Evolutionary conservation across 805 yeast genomes (phyloP), one percentile per base, ranked within the genome.

Genomic region (Yarrowia keelungensis): DNA sequence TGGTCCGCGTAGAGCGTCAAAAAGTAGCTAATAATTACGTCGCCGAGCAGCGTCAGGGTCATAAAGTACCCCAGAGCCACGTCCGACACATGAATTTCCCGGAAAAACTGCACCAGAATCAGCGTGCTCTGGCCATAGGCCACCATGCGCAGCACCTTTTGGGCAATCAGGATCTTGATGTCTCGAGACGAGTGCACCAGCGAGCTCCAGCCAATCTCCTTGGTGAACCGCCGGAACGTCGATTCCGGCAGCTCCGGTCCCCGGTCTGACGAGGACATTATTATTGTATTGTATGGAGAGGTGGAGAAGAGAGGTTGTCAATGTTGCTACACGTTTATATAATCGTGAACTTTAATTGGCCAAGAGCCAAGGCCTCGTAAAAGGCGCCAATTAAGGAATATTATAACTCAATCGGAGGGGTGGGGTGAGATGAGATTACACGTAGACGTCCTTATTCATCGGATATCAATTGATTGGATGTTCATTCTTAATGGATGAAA

Each of bases 31-130:
- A 82, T 75, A 11, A 83, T 71, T 56, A 86, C 78, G 74, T 86
- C 89, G 2, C 89, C 89, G 12, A 82, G 71, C 69, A 83, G 78
- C 1, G 85, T 83, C 11, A 80, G 65, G 0, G 87, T 80, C 81
- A 85, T 80, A 70, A 85, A 82, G 15, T 81, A 49, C 1, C 89
- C 89, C 14, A 83, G 83, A 56, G 73, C 68, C n/a, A 76, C 74
- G 66, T 83, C 86, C 11, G 75, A 71, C 26, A 85, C 76, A 4
- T 81, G 83, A 14, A 81, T 74, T 46, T 79, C 78, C 45, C 79
- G 79, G 71, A 86, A 77, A 71, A 79, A 85, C 51, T 82, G 74
- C 2, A 83, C 86, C 51, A 85, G 68, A n/a, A 78, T 74, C 66
- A 76, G 70, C 35, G 79, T 74, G n/a, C 76, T 73, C 61, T 78